A percentile compares a stretch with the other conserved stretches of the same genome.
Conservation (phyloP, 352 stramenopile genomes). For the Globisporangium polare region DNA sequence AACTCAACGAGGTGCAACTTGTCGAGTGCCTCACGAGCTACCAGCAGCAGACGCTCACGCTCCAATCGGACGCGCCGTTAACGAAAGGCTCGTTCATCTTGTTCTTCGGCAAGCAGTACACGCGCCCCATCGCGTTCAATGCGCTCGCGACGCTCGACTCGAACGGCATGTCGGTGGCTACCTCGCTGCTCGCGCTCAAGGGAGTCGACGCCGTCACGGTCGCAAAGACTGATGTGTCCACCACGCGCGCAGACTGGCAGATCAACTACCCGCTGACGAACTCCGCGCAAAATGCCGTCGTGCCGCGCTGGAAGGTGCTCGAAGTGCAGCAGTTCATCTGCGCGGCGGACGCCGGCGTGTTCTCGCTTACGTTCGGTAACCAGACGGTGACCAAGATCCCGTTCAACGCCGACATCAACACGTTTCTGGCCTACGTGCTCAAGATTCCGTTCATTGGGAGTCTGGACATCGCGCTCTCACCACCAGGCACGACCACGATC, state of each 20-base stretch:
- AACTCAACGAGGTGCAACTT: constrained; percentile 65
- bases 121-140: constrained; percentile 53
- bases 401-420: constrained; percentile 54
- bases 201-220: constrained; percentile 37
- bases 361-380: constrained; percentile 55
- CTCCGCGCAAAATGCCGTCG: constrained; percentile 41
- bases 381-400: constrained; percentile 54
- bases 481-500: constrained; percentile 25
- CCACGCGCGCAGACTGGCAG: constrained; percentile 41
- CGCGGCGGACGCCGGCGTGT: constrained; percentile 49
- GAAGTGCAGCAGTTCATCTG: constrained; percentile 83
- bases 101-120: constrained; percentile 60
- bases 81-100: constrained; percentile 56
- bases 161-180: constrained; percentile 44
- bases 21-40: constrained; percentile 58
- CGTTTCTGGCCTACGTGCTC: constrained; percentile 35
- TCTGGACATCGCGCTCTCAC: constrained; percentile 44
- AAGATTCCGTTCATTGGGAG: constrained; percentile 43
- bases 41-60: constrained; percentile 45
- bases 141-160: constrained; percentile 43
- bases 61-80: constrained; percentile 41
- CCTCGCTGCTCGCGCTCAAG: constrained; percentile 34
- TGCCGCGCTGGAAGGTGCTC: constrained; percentile 47
- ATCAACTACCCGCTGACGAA: constrained; percentile 50
- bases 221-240: constrained; percentile 23